Percentiles rank a stretch among this genome's conserved stretches.
Conservation (phyloP, 1,284 basidiomycete species). For the Phylloboletellus chloephorus region DNA sequence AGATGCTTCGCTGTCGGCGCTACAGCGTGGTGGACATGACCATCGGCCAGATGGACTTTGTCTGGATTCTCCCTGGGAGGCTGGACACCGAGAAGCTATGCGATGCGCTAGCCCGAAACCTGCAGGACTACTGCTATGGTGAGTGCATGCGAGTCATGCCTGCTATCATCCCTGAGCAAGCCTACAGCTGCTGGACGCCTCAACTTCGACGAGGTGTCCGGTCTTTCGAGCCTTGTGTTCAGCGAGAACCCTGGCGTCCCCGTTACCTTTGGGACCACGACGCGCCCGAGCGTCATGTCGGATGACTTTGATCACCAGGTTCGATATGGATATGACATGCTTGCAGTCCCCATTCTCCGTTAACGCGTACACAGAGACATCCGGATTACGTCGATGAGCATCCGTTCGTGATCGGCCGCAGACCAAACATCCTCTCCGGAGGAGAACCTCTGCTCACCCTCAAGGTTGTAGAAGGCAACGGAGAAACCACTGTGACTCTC, state of each 20-base stretch:
- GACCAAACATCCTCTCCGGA: neutral
- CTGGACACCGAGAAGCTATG: conserved; percentile 2
- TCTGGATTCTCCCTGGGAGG: conserved; percentile 6
- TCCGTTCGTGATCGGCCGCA: neutral
- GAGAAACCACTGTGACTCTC: conserved; percentile 6
- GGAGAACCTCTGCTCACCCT: conserved; percentile 4
- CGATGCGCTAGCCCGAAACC: conserved; percentile 1
- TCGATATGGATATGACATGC: neutral
- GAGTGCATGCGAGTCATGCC: neutral
- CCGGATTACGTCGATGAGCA: conserved; percentile 5
- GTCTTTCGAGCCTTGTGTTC: conserved; percentile 4
- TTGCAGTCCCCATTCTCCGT: neutral
- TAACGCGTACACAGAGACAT: neutral
- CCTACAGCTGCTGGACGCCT: neutral
- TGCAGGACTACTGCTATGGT: conserved; percentile 4
- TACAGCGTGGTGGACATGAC: neutral
- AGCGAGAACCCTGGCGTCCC: conserved; percentile 2
- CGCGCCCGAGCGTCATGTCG: conserved; percentile 4
- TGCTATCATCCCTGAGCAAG: neutral
- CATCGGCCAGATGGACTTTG: conserved; percentile 5
- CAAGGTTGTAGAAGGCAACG: conserved; percentile 8
- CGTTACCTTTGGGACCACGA: conserved; percentile 1
- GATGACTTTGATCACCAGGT: conserved; percentile 5
- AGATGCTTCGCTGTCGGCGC: neutral
- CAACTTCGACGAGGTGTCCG: neutral